These are phyloP conservation scores for Mycosphaerella sp. DNA, from an alignment of 2,329 filamentous ascomycete species.

Conservation along the genomic window DNA sequence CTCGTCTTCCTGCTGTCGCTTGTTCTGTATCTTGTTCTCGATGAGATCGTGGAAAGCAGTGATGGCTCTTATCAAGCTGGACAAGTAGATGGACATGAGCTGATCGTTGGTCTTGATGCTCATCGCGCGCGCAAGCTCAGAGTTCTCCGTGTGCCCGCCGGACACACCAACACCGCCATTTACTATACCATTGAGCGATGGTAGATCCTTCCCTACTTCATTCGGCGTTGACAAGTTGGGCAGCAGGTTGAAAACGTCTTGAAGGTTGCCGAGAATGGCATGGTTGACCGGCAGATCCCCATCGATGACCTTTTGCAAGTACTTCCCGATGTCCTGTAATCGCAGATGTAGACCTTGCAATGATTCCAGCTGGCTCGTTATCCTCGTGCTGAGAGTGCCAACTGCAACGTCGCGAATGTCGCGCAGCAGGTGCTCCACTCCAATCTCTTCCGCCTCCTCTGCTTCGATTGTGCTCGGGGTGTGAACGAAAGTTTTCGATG, in stretches of 20 bases:
- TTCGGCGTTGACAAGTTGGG: conserved; percentile 86
- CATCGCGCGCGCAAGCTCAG: conserved; percentile 91
- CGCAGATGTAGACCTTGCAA: conserved; percentile 92
- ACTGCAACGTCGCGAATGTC: conserved; percentile 98
- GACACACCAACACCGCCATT: conserved; percentile 53
- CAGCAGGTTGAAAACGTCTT: conserved; percentile 97
- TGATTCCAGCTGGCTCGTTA: conserved; percentile 96
- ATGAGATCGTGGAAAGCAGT: conserved; percentile 99
- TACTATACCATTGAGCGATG: conserved; percentile 44
- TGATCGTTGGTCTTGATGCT: conserved; percentile 99
- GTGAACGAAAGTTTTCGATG: conserved; percentile 95
- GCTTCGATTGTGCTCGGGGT: conserved; percentile 98
- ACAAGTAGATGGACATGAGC: conserved; percentile 96
- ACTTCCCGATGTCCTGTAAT: conserved; percentile 88
- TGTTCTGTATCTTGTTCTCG: conserved; percentile 99
- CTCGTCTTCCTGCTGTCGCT: conserved; percentile 93
- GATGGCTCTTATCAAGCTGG: conserved; percentile 92
- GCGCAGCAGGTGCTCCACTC: conserved; percentile 92
- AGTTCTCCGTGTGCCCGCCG: conserved; percentile 53
- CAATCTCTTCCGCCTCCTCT: conserved; percentile 97
- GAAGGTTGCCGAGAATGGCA: conserved; percentile 93
- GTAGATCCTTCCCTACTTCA: conserved; percentile 57
- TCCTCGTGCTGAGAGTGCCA: conserved; percentile 89
- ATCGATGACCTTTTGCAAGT: conserved; percentile 92
- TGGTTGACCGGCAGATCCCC: conserved; percentile 93